Evolutionary conservation across 2,329 filamentous ascomycete species (phyloP), one percentile per base, ranked within the genome.

Genomic region (Dothiorella sarmentorum): DNA sequence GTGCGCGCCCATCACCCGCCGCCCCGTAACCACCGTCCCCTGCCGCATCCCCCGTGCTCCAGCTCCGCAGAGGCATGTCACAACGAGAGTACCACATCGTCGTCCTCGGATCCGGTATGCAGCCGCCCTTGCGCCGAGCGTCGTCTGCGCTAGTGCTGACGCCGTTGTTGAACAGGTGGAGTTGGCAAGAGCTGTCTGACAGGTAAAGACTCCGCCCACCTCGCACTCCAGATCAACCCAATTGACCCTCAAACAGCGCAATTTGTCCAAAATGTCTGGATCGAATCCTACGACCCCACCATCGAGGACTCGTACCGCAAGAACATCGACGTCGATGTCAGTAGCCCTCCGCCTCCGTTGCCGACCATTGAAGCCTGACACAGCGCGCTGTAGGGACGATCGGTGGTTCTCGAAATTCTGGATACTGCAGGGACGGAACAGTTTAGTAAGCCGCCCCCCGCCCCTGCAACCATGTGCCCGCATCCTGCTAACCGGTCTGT

Each of bases 261-360:
- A 80, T 96, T 95, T 69, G 91, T 96, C 55, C 90, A 94, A 74
- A 92, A 94, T 76, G 88, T 95, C 67, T 95, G 91, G 89, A 93
- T 96, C 71, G 91, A 96, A 74, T 81, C 80, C 63, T 85, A 85
- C 69, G 82, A 85, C 69, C 82, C 82, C 2, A 85, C 82, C 7
- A 85, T 85, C 63, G 82, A 85, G 67, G 82, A 85, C 66, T 84
- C 82, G 11, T 85, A 85, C 65, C 75, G 81, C 42, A 85, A 85
- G 67, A 77, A 80, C 42, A 79, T 85, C 59, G 80, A 91, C 66
- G 89, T 96, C 62, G 91, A 96, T 81, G 91, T 94, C 78, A 80
- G 89, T 83, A 60, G 35, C 22, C 15, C 20, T 24, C 27, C 18
- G 17, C 9, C 22, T 18, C 17, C 37, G 22, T 18, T 33, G 31